Percentiles rank a stretch among this genome's conserved stretches.
Evolutionary conservation across 1,284 basidiomycete genomes (phyloP).

Genomic region (Apiotrichum brassicae): DNA sequence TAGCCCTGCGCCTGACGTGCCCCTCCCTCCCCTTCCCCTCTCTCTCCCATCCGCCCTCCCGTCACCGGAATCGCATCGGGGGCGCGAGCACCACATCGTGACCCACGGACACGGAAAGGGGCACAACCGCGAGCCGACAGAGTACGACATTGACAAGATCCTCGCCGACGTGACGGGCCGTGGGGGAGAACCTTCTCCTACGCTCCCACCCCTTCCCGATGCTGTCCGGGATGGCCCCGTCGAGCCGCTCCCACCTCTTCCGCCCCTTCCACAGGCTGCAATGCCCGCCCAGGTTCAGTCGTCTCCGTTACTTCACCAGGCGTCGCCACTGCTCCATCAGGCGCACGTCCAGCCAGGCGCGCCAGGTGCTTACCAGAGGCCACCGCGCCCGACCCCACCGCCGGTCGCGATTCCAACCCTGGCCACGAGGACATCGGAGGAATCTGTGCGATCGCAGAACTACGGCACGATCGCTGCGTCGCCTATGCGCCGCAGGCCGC

Average conservation of each 20-base stretch:
- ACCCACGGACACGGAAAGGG: not conserved
- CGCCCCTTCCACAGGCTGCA: not conserved
- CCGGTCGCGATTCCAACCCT: no score
- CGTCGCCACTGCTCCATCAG: no score
- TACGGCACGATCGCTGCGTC: no score
- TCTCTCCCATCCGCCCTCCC: no score
- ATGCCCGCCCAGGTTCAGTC: not conserved
- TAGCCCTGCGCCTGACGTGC: conserved; percentile 7
- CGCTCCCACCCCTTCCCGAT: not conserved
- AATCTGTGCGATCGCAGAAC: no score
- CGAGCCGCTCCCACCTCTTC: not conserved
- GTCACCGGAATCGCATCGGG: not conserved
- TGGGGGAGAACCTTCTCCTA: not conserved
- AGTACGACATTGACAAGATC: conserved; percentile 8
- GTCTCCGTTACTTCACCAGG: not conserved
- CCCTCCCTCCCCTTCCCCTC: conserved; percentile 2
- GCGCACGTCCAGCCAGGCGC: no score
- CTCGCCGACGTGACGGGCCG: conserved; percentile 1
- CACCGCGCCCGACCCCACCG: no score
- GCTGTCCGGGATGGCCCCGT: not conserved
- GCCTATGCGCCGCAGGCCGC: no score
- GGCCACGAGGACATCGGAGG: no score
- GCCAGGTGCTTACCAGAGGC: no score
- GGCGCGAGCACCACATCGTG: conserved; percentile 2
- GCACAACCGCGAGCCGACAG: conserved; percentile 3